phyloP scores from a whole-genome alignment of 2,329 filamentous ascomycete genomes.

The Trichothecium roseum region DNA sequence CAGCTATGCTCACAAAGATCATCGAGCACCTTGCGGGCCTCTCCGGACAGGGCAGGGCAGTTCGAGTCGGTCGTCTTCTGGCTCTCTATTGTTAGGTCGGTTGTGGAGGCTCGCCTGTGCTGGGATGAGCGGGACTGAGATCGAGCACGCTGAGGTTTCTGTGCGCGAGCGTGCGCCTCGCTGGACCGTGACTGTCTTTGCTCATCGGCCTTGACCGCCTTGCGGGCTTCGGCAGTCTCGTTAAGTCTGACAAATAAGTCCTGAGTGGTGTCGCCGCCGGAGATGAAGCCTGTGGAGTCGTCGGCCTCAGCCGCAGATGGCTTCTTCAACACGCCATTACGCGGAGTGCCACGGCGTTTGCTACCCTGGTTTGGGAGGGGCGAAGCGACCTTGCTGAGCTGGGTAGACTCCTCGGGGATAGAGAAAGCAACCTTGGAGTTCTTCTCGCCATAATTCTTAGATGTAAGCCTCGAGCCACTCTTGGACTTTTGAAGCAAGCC shows the following conservation, averaged over 20 bases:
- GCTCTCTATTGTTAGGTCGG: constrained; percentile 13
- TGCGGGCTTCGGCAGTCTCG: constrained; percentile 14
- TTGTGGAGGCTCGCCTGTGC: constrained; percentile 12
- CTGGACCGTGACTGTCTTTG: constrained; percentile 7
- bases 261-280: constrained; percentile 21
- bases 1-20: constrained; percentile 43
- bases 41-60: constrained; percentile 37
- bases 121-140: constrained; percentile 13
- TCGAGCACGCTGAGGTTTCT: constrained; percentile 14
- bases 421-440: constrained; percentile 30
- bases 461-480: constrained; percentile 14
- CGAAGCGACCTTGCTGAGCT: constrained; percentile 14
- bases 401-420: constrained; percentile 23
- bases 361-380: constrained; percentile 30
- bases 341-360: constrained; percentile 24
- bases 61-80: constrained; percentile 11
- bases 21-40: constrained; percentile 43
- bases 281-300: constrained; percentile 22
- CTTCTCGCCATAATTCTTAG: constrained; percentile 13
- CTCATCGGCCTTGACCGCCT: constrained; percentile 10
- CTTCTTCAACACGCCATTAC: constrained; percentile 13
- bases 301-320: constrained; percentile 17
- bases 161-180: constrained; percentile 12
- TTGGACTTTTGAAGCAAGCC: constrained; percentile 15
- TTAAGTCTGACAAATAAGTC: constrained; percentile 22